Conservation (phyloP, 164 flowering plant species). For the Berberis vulgaris region DNA sequence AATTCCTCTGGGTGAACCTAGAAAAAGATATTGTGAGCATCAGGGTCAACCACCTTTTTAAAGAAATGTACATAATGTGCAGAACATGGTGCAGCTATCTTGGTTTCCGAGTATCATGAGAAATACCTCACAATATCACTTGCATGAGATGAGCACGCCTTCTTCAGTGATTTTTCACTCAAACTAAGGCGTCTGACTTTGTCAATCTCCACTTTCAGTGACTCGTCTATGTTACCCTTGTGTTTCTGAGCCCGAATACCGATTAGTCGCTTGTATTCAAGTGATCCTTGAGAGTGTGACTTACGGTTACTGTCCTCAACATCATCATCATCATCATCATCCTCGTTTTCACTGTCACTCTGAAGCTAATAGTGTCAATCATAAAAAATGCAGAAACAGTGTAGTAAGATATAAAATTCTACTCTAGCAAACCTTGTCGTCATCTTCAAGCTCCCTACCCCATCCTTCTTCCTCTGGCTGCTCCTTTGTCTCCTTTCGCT, state of each 20-base stretch:
- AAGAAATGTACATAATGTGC: neutral
- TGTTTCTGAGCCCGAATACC: conserved; percentile 76
- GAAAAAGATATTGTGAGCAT: neutral
- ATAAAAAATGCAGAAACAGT: neutral
- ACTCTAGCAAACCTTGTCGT: conserved; percentile 19
- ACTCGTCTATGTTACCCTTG: conserved; percentile 36
- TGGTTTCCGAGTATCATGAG: neutral
- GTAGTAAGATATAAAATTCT: neutral
- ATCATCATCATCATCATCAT: conserved; percentile 33
- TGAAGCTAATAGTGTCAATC: conserved; percentile 5
- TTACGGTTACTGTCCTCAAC: conserved; percentile 13
- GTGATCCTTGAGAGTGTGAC: conserved; percentile 21
- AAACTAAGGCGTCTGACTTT: conserved; percentile 74
- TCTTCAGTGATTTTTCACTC: conserved; percentile 74
- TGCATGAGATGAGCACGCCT: conserved; percentile 36
- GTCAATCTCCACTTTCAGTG: conserved; percentile 24
- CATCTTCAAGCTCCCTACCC: conserved; percentile 15
- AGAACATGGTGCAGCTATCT: too few relatives aligned
- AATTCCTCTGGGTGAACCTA: conserved; percentile 61
- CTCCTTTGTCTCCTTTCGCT: conserved; percentile 23
- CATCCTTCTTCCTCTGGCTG: conserved; percentile 34
- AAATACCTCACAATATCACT: conserved; percentile 61
- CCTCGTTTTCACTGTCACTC: conserved; percentile 12
- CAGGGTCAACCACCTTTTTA: neutral
- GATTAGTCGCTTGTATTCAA: conserved; percentile 58